Evolutionary conservation across 345 rosid species (phyloP).

Genomic region (Aquilaria malaccensis): DNA sequence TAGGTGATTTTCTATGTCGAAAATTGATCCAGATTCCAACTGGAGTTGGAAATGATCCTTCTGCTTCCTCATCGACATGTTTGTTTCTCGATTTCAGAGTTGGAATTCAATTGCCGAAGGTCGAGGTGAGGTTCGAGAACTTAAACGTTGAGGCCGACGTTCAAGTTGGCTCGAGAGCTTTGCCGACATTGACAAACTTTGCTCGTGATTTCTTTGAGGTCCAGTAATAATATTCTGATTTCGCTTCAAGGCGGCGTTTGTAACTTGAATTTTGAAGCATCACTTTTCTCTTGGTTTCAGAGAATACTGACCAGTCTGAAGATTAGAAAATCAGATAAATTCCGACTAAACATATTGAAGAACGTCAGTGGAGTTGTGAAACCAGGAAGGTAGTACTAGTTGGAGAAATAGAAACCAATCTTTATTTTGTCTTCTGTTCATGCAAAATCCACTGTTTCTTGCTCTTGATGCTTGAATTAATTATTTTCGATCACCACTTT

Average conservation of each 20-base stretch:
- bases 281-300: conserved; percentile 25
- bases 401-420: neutral
- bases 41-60: too few relatives aligned
- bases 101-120: conserved; percentile 64
- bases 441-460: too few relatives aligned
- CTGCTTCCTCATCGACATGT: too few relatives aligned
- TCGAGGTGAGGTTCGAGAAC: conserved; percentile 71
- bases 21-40: too few relatives aligned
- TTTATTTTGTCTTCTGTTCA: neutral
- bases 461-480: too few relatives aligned
- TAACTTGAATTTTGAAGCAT: too few relatives aligned
- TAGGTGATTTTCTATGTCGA: conserved; percentile 22
- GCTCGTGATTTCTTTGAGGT: conserved; percentile 68
- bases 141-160: conserved; percentile 52
- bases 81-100: conserved; percentile 30
- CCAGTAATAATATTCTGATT: neutral
- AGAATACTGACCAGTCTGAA: conserved; percentile 27
- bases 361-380: conserved; percentile 54
- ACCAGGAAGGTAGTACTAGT: conserved; percentile 59
- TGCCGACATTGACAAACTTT: conserved; percentile 73
- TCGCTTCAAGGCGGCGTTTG: too few relatives aligned
- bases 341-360: conserved; percentile 46
- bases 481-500: neutral
- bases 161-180: conserved; percentile 70
- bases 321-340: conserved; percentile 40